Evolutionary conservation across 225 moss, liverwort and hornwort genomes (phyloP), one percentile per base, ranked within the genome.

Genomic region (Asterella californica): DNA sequence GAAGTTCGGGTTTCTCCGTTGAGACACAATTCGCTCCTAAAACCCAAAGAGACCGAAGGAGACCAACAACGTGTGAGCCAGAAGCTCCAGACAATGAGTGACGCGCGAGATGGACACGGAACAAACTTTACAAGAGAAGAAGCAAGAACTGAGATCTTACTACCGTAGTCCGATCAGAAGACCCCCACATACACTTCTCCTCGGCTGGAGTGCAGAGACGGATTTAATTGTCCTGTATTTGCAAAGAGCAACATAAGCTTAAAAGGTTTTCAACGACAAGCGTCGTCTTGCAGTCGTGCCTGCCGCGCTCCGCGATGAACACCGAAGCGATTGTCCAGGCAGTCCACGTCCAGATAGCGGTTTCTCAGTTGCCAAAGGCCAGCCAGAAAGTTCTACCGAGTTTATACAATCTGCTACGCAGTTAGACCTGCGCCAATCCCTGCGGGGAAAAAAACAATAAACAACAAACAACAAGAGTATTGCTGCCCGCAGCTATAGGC

Each of bases 371-470:
- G 60, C 62, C 62, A n/a, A 53, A 29, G 0, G 62, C 27, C 27
- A n/a, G 62, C n/a, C 27, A n/a, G 62, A 27, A 62, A 62, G 62
- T 62, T 62, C 62, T 62, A 62, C 62, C n/a, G n/a, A n/a, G 62
- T 62, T 27, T 12, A 5, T 57, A 9, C 62, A 1, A 53, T 2
- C 53, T 14, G 12, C 53, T 53, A 53, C 53, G 18, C 53, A 12
- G 18, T 53, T 12, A 53, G 18, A 53, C n/a, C n/a, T n/a, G n/a
- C n/a, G n/a, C n/a, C n/a, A n/a, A n/a, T n/a, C n/a, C n/a, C n/a
- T n/a, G n/a, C n/a, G n/a, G n/a, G n/a, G n/a, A n/a, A n/a, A n/a
- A n/a, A n/a, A n/a, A n/a, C n/a, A n/a, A n/a, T n/a, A n/a, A n/a
- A n/a, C n/a, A n/a, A n/a, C n/a, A n/a, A n/a, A n/a, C n/a, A n/a